Base-by-base conservation (phyloP, 176 grass and related monocot genomes). In the Bromus sterilis region DNA sequence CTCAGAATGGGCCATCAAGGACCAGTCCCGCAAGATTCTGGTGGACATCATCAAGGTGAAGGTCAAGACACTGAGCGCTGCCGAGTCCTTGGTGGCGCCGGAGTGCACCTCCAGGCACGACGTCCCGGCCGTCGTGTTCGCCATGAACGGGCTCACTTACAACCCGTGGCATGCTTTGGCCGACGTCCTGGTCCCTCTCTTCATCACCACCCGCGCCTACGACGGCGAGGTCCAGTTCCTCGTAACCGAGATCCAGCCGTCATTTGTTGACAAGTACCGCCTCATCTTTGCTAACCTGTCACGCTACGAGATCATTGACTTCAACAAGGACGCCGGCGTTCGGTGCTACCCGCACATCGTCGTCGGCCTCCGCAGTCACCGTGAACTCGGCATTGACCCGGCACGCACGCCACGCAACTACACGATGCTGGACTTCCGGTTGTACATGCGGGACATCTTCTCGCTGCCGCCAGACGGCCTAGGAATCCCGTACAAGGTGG, bases 111-210 rank as follows among this genome's bases (percentile, higher is more conserved):
- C 82, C 26, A 29, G 25, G 43, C 80, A 91, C 48, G 55, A 39
- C 20, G 35, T 94, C n/a, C 80, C 77, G 2, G 83, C 86, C 28
- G 24, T 91, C 29, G 89, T 94, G 41, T 91, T 94, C 70, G 86
- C 92, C 6, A 86, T 94, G 34, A 90, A 90, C 66, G 86, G 89
- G 21, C 83, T 94, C 5, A 94, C 89, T 12, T 85, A 76, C n/a
- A 94, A 94, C 49, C 39, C 61, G 59, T 94, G 92, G 89, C 92
- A 94, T 49, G 92, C 79, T 53, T 91, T 94, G 77, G 82, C 80
- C 29, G 92, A 94, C 79, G 87, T 94, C 71, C 79, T 94, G 14
- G 16, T 94, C 63, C 92, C 89, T 1, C 83, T 94, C 71, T 94
- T 91, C 83, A 18, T 91, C 44, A 87, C 87, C 26, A 14, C 92